These are phyloP conservation scores for Penicillium goetzii DNA, from an alignment of 495 filamentous ascomycete genomes.

Conservation along the genomic window DNA sequence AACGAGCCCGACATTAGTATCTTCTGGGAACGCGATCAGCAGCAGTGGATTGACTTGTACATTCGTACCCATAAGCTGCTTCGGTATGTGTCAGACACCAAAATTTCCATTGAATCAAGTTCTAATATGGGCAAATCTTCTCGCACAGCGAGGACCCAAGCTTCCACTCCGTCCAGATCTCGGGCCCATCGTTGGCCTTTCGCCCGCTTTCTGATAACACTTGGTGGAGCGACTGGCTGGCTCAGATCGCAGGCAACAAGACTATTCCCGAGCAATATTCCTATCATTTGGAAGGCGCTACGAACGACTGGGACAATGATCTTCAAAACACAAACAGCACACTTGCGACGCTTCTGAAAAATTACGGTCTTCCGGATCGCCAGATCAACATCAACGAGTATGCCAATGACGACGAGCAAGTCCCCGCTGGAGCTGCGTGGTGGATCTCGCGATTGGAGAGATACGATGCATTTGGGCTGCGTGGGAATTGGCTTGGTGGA, in stretches of 20 bases:
- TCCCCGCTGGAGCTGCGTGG: constrained; percentile 43
- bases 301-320: constrained; percentile 26
- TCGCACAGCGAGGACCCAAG: constrained; percentile 7
- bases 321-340: constrained; percentile 31
- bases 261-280: constrained; percentile 43
- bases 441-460: constrained; percentile 46
- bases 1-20: constrained; percentile 44
- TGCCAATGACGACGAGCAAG: constrained; percentile 38
- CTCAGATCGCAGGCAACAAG: constrained; percentile 30
- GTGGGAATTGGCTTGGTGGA: constrained; percentile 45
- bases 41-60: constrained; percentile 40
- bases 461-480: constrained; percentile 40
- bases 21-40: constrained; percentile 39
- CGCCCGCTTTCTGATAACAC: constrained; percentile 22
- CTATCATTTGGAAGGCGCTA: constrained; percentile 35
- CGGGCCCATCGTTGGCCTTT: constrained; percentile 34
- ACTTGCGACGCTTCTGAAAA: constrained; percentile 26
- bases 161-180: constrained; percentile 24
- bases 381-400: constrained; percentile 52
- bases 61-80: constrained; percentile 33
- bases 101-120: not conserved
- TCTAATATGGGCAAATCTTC: not conserved
- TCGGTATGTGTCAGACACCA: constrained; percentile 15
- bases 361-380: constrained; percentile 34
- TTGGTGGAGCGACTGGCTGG: constrained; percentile 39